Evolutionary conservation across 179 eudicot species (phyloP).

Genomic region (Spinacia oleracea): DNA sequence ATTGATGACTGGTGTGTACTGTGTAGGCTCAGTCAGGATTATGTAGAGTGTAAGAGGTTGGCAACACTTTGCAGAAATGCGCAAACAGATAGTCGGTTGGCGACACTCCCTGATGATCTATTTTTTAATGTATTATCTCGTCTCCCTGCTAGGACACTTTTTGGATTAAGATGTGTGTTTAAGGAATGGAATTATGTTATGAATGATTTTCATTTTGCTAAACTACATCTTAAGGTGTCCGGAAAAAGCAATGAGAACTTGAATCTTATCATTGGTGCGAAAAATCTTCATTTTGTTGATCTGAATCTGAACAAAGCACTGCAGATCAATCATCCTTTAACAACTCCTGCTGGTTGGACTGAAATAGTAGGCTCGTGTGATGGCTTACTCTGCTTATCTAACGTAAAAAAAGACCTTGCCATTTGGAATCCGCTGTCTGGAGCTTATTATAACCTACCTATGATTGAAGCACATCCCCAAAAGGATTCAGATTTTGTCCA

Average conservation of each 20-base stretch:
- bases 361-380: conserved; percentile 12
- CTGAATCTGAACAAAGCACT: conserved; percentile 15
- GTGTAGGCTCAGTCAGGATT: too few species aligned
- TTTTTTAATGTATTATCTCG: conserved; percentile 8
- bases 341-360: not conserved
- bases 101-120: not conserved
- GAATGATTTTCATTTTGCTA: conserved; percentile 1
- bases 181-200: conserved; percentile 11
- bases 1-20: too few species aligned
- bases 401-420: not conserved
- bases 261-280: conserved; percentile 5
- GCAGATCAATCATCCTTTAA: not conserved
- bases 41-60: too few species aligned
- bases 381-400: conserved; percentile 8
- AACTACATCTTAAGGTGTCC: conserved; percentile 1
- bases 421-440: conserved; percentile 16
- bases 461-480: not conserved
- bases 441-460: not conserved
- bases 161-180: conserved; percentile 3
- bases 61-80: conserved; percentile 22
- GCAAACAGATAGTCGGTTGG: not conserved
- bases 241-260: conserved; percentile 2
- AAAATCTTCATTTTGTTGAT: conserved; percentile 7
- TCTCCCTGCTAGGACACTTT: conserved; percentile 1
- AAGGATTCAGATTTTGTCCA: not conserved